Percentiles rank a stretch among this genome's conserved stretches.
Conservation (phyloP, 495 filamentous ascomycete genomes). For the Annulohypoxylon moriforme region DNA sequence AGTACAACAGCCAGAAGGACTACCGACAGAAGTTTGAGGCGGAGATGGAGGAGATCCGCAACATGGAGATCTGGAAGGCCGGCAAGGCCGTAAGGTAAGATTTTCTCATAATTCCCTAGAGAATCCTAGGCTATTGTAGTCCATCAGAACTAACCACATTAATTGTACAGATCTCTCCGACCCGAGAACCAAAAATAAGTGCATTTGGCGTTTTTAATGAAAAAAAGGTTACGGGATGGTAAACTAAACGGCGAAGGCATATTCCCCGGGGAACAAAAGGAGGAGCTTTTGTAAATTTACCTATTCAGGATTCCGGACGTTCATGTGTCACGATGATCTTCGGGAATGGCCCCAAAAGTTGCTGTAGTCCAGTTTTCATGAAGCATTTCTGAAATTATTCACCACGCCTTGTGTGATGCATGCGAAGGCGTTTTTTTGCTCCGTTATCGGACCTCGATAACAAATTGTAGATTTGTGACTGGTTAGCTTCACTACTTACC, state of each 20-base stretch:
- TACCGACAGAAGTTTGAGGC: slow-evolving; percentile 96
- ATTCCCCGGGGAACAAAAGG: slow-evolving; percentile 39
- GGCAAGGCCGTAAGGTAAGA: slow-evolving; percentile 92
- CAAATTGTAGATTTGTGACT: slow-evolving; percentile 39
- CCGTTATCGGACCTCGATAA: slow-evolving; percentile 42
- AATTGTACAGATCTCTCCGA: slow-evolving; percentile 72
- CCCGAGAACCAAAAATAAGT: slow-evolving; percentile 92
- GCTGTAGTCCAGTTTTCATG: slow-evolving; percentile 30
- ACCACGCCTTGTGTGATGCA: background rate
- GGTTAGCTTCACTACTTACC: slow-evolving; percentile 5
- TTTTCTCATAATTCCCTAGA: background rate
- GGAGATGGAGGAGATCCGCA: slow-evolving; percentile 96
- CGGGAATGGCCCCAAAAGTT: slow-evolving; percentile 44
- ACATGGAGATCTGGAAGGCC: slow-evolving; percentile 98
- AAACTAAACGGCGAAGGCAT: slow-evolving; percentile 40
- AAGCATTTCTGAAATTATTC: slow-evolving; percentile 1
- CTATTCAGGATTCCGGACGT: slow-evolving; percentile 46
- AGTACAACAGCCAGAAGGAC: slow-evolving; percentile 93
- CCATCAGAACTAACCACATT: slow-evolving; percentile 39
- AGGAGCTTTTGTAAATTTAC: slow-evolving; percentile 49
- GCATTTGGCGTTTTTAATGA: slow-evolving; percentile 36
- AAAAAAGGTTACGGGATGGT: slow-evolving; percentile 39
- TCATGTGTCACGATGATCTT: slow-evolving; percentile 42
- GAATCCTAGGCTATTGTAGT: background rate
- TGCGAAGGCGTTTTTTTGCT: background rate